Evolutionary conservation across 176 grass and related monocot species (phyloP).

Genomic region (Oryza brachyantha): DNA sequence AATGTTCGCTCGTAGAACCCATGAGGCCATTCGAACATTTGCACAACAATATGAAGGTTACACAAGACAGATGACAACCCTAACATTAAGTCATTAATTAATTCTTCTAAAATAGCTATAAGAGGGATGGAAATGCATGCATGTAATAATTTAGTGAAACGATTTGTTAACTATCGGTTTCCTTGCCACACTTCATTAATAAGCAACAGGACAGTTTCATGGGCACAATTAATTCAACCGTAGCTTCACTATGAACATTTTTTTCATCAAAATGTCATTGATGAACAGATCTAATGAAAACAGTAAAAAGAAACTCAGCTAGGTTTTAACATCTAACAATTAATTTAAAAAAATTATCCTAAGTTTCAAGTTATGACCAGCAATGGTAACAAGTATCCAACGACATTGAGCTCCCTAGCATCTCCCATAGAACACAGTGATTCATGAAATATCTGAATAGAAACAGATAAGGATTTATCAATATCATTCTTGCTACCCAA

Average conservation of each 20-base stretch:
- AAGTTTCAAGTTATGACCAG: not conserved
- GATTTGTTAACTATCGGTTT: not conserved
- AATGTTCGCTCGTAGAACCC: not conserved
- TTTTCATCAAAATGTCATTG: not conserved
- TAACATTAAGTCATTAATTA: too few relatives aligned
- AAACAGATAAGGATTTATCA: not conserved
- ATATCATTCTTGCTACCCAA: not conserved
- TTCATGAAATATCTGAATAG: constrained; percentile 1
- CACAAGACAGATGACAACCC: not conserved
- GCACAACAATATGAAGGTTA: not conserved
- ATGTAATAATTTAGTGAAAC: not conserved
- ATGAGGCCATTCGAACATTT: not conserved
- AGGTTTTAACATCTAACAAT: not conserved
- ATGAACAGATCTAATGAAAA: not conserved
- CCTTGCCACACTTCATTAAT: not conserved
- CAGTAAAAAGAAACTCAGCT: not conserved
- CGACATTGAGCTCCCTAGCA: not conserved
- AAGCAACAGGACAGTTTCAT: not conserved
- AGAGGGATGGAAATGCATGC: not conserved
- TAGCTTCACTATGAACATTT: not conserved
- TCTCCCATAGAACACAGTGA: constrained; percentile 1
- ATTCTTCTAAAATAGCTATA: constrained; percentile 2
- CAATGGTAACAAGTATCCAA: not conserved
- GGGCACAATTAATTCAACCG: not conserved
- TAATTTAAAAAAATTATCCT: not conserved